These are phyloP conservation scores for Boechera stricta DNA, from an alignment of 345 rosid genomes.

Conservation along the genomic window DNA sequence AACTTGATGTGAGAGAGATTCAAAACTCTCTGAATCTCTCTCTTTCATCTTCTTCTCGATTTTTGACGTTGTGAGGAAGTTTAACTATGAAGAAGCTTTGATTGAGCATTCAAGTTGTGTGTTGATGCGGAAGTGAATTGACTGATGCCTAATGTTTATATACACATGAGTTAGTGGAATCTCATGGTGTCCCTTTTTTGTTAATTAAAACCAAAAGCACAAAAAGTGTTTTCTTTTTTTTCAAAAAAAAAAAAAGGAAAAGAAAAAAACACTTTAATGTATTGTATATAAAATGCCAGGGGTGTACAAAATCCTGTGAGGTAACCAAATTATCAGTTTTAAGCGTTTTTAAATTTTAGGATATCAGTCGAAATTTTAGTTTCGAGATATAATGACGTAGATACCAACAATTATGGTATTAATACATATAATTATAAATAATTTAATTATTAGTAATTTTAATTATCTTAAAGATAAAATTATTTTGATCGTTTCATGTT, in stretches of 20 bases:
- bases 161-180: slow-evolving; percentile 44
- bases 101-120: slow-evolving; percentile 45
- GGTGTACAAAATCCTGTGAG: not conserved
- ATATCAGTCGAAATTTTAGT: not conserved
- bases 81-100: slow-evolving; percentile 29
- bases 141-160: slow-evolving; percentile 35
- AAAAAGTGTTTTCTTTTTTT: not conserved
- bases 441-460: too few relatives aligned
- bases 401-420: not conserved
- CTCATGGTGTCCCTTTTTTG: slow-evolving; percentile 45
- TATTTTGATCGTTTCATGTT: too few relatives aligned
- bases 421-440: not conserved
- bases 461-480: too few relatives aligned
- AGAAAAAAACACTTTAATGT: not conserved
- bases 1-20: slow-evolving; percentile 56
- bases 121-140: slow-evolving; percentile 47
- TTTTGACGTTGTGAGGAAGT: slow-evolving; percentile 22
- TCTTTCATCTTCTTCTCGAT: slow-evolving; percentile 33
- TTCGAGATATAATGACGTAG: not conserved
- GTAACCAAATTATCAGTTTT: not conserved
- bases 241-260: too few relatives aligned
- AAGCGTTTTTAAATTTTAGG: not conserved
- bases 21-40: slow-evolving; percentile 41
- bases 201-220: slow-evolving; percentile 33
- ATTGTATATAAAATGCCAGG: not conserved